phyloP scores from a whole-genome alignment of 2,329 filamentous ascomycete species.

The Epichloe coenophiala region DNA sequence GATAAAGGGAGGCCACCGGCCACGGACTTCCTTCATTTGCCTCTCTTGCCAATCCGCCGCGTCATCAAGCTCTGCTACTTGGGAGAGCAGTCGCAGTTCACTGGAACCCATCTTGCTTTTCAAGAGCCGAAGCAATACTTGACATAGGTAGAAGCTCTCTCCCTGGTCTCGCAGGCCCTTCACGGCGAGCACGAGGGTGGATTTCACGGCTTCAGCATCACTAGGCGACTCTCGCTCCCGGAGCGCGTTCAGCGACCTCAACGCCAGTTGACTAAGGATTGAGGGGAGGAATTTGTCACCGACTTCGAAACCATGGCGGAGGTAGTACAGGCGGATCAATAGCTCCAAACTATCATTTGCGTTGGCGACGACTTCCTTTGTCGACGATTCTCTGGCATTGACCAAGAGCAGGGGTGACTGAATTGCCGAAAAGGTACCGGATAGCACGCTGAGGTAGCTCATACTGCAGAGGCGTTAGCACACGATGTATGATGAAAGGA shows the following conservation, averaged over 20 bases:
- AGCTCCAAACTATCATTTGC: slow-evolving; percentile 12
- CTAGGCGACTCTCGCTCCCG: neutral
- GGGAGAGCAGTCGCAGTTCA: too few relatives aligned
- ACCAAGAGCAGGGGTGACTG: too few relatives aligned
- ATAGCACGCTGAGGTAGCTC: too few relatives aligned
- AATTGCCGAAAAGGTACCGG: too few relatives aligned
- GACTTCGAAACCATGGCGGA: slow-evolving; percentile 19
- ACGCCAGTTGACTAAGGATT: slow-evolving; percentile 19
- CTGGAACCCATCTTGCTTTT: too few relatives aligned
- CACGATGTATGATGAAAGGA: too few relatives aligned
- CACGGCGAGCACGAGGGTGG: slow-evolving; percentile 19
- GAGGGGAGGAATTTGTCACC: slow-evolving; percentile 12
- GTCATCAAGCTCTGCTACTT: too few relatives aligned
- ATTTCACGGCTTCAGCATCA: slow-evolving; percentile 14
- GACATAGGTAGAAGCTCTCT: too few relatives aligned
- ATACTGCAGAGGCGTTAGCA: too few relatives aligned
- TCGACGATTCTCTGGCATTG: neutral
- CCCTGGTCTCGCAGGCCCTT: slow-evolving; percentile 13
- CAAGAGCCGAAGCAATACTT: too few relatives aligned
- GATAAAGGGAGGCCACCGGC: too few relatives aligned
- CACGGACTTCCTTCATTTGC: slow-evolving; percentile 8
- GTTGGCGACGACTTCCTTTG: slow-evolving; percentile 11
- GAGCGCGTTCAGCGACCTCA: slow-evolving; percentile 14
- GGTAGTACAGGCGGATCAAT: slow-evolving; percentile 17
- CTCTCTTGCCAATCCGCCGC: slow-evolving; percentile 4